These are phyloP conservation scores for Ascochyta fabae DNA, from an alignment of 2,329 filamentous ascomycete species.

Conservation along the genomic window DNA sequence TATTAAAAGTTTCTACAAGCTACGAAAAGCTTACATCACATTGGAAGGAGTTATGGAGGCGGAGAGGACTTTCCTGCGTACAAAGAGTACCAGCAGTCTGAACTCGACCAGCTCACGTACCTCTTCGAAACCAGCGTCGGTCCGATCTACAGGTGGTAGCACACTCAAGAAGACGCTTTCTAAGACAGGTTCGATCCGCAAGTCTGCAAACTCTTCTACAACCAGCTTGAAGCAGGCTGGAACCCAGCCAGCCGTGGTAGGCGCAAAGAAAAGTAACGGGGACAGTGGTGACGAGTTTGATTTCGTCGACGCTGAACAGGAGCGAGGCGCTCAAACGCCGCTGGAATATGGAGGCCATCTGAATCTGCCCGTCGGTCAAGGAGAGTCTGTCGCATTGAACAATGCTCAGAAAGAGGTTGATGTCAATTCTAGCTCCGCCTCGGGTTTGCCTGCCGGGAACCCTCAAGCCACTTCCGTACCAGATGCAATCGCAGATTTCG, in stretches of 20 bases:
- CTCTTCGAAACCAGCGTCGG: conserved; percentile 34
- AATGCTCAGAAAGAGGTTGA: conserved; percentile 30
- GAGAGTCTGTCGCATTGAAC: conserved; percentile 32
- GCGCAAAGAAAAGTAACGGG: conserved; percentile 20
- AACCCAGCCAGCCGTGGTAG: not conserved
- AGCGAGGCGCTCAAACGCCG: conserved; percentile 54
- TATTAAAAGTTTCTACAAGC: conserved; percentile 89
- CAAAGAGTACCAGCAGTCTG: conserved; percentile 45
- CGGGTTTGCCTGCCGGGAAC: conserved; percentile 29
- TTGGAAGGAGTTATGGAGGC: conserved; percentile 79
- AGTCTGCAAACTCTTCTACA: conserved; percentile 24
- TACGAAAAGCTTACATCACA: conserved; percentile 85
- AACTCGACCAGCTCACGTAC: conserved; percentile 27
- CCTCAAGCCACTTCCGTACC: conserved; percentile 30
- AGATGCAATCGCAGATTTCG: conserved; percentile 39
- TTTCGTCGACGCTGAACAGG: conserved; percentile 65
- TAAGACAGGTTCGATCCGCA: conserved; percentile 19
- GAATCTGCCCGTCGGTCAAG: conserved; percentile 31
- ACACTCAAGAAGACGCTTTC: conserved; percentile 18
- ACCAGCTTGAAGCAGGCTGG: conserved; percentile 26
- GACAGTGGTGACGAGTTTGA: conserved; percentile 52
- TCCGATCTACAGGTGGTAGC: conserved; percentile 21
- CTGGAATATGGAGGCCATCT: conserved; percentile 57
- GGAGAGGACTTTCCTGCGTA: conserved; percentile 66
- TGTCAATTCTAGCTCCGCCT: conserved; percentile 34